phyloP scores from a whole-genome alignment of 495 filamentous ascomycete species.

The Xylaria sp. region DNA sequence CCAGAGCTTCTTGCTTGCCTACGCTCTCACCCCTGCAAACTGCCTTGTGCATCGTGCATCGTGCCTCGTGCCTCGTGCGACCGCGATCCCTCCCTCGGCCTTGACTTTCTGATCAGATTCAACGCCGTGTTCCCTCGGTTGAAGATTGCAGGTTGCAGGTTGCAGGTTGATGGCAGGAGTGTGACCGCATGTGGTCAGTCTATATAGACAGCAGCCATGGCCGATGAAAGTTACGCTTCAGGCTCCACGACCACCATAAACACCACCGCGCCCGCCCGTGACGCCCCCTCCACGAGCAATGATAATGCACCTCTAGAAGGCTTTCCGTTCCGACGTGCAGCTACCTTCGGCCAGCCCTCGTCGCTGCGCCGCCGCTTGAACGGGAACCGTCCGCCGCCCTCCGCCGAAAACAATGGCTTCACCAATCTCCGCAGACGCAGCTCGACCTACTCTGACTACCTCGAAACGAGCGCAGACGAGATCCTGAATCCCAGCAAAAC shows the following conservation, averaged over 20 bases:
- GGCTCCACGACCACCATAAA: constrained; percentile 34
- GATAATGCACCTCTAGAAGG: constrained; percentile 28
- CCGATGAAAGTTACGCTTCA: constrained; percentile 33
- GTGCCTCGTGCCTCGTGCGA: not conserved
- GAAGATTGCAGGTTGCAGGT: not conserved
- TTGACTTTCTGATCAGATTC: not conserved
- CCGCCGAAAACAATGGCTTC: constrained; percentile 36
- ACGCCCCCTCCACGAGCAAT: constrained; percentile 9
- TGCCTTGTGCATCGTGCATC: no score
- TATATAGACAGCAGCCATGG: constrained; percentile 33
- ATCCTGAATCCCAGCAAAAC: constrained; percentile 70
- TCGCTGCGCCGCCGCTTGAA: constrained; percentile 34
- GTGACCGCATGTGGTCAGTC: constrained; percentile 28
- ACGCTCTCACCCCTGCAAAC: not conserved
- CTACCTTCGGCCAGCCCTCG: constrained; percentile 44
- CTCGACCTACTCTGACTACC: constrained; percentile 76
- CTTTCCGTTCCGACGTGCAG: constrained; percentile 43
- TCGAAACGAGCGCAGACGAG: constrained; percentile 75
- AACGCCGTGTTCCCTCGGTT: not conserved
- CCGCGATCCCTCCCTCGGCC: not conserved
- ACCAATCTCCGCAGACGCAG: constrained; percentile 63
- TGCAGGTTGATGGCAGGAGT: constrained; percentile 2
- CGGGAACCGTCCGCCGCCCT: constrained; percentile 23
- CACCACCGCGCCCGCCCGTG: constrained; percentile 5
- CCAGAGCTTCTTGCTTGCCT: not conserved